A percentile compares a stretch with the other conserved stretches of the same genome.
Evolutionary conservation across 2,329 filamentous ascomycete genomes (phyloP).

Genomic region (Colletotrichum filicis): DNA sequence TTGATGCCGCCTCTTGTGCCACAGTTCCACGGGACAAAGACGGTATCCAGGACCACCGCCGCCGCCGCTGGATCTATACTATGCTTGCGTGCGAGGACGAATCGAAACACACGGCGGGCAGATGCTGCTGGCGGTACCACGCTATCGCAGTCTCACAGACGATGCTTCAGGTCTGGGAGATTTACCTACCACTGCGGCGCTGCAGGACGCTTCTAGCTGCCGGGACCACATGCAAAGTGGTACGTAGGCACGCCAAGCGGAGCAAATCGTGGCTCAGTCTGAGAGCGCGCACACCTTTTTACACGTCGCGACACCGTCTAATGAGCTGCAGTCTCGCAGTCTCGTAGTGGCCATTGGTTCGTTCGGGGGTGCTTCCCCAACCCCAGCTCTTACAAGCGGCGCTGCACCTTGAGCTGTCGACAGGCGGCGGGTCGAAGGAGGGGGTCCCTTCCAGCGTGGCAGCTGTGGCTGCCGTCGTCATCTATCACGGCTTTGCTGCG

Average conservation of each 20-base stretch:
- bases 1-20: constrained; percentile 14
- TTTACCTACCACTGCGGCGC: neutral
- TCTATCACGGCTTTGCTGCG: constrained; percentile 6
- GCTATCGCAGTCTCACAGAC: neutral
- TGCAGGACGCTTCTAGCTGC: constrained; percentile 1
- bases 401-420: neutral
- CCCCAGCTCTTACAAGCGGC: constrained; percentile 1
- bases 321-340: neutral
- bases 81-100: constrained; percentile 10
- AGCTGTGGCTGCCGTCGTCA: constrained; percentile 32
- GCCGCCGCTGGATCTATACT: constrained; percentile 18
- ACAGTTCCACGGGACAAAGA: constrained; percentile 24
- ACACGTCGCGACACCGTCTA: neutral
- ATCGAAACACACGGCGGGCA: constrained; percentile 23
- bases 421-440: neutral
- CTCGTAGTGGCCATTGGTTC: neutral
- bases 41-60: constrained; percentile 21
- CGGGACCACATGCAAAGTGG: constrained; percentile 15
- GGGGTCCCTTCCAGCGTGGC: constrained; percentile 4
- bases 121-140: constrained; percentile 12
- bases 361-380: neutral
- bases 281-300: neutral
- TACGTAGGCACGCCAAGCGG: constrained; percentile 23
- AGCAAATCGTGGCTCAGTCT: constrained; percentile 23
- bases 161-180: neutral